Evolutionary conservation across 345 rosid species (phyloP).

Genomic region (Populus davidiana): DNA sequence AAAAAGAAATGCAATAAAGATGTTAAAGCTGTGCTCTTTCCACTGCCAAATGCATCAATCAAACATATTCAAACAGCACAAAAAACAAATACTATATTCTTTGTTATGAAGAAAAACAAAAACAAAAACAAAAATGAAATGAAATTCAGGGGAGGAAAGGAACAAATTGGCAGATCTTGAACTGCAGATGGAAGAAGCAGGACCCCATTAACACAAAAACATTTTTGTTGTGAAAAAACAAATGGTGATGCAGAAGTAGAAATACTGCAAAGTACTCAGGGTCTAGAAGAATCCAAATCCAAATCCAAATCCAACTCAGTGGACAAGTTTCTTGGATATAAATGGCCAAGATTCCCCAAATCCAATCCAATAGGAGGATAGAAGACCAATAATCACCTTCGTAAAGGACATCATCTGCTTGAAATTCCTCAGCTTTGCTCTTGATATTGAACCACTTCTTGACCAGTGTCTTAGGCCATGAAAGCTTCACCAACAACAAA

Average conservation of each 20-base stretch:
- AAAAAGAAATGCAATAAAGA: constrained; percentile 48
- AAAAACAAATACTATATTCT: constrained; percentile 22
- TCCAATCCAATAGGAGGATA: neutral
- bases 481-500: constrained; percentile 49
- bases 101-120: neutral
- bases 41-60: constrained; percentile 32
- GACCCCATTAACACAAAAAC: constrained; percentile 19
- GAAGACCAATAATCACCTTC: constrained; percentile 39
- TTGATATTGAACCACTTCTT: constrained; percentile 94
- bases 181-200: constrained; percentile 26
- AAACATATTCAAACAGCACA: constrained; percentile 36
- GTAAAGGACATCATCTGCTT: constrained; percentile 57
- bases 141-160: constrained; percentile 28
- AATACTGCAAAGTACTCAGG: constrained; percentile 24
- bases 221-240: constrained; percentile 13
- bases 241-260: constrained; percentile 9
- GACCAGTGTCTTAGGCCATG: constrained; percentile 94
- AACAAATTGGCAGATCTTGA: constrained; percentile 43
- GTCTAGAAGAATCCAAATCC: constrained; percentile 25
- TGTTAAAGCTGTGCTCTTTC: constrained; percentile 56
- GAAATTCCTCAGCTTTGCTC: constrained; percentile 75
- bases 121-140: neutral
- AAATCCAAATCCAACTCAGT: constrained; percentile 21
- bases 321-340: constrained; percentile 9
- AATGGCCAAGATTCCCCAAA: constrained; percentile 22